phyloP scores from a whole-genome alignment of 345 rosid genomes.

The Gossypium thurberi region DNA sequence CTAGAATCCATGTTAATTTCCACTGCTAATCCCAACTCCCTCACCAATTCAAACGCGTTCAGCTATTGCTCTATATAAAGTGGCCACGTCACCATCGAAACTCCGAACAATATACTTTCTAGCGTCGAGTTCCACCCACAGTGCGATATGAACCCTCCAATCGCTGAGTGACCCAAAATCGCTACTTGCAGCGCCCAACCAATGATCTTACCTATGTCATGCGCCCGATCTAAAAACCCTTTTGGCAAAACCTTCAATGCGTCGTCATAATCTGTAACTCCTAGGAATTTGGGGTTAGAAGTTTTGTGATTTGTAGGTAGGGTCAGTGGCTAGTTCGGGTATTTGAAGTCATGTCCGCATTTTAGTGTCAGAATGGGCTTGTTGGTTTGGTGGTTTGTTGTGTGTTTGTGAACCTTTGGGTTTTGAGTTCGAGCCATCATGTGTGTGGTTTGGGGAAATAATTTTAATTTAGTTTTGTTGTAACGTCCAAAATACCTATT shows the following conservation, averaged over 20 bases:
- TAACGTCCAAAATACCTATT: too few species aligned
- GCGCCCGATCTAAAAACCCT: neutral
- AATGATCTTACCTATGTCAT: neutral
- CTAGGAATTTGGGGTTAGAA: too few species aligned
- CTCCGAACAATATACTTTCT: neutral
- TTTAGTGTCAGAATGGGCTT: too few species aligned
- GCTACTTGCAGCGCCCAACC: neutral
- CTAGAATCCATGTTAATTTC: neutral
- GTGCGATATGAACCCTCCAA: neutral
- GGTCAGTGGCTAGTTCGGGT: too few species aligned
- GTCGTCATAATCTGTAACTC: too few species aligned
- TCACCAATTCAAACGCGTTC: neutral
- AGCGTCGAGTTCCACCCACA: neutral
- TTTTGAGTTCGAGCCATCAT: too few species aligned
- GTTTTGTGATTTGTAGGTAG: too few species aligned
- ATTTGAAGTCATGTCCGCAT: too few species aligned
- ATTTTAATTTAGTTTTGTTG: too few species aligned
- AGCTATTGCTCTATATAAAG: neutral
- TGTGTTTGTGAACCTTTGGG: too few species aligned
- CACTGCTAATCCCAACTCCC: neutral
- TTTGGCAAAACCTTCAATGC: neutral
- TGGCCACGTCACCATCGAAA: neutral
- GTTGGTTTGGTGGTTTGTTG: too few species aligned
- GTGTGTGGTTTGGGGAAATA: too few species aligned
- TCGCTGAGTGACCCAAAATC: neutral